Evolutionary conservation across 805 yeast species (phyloP).

Genomic region (Sugiyamaella lignohabitans): DNA sequence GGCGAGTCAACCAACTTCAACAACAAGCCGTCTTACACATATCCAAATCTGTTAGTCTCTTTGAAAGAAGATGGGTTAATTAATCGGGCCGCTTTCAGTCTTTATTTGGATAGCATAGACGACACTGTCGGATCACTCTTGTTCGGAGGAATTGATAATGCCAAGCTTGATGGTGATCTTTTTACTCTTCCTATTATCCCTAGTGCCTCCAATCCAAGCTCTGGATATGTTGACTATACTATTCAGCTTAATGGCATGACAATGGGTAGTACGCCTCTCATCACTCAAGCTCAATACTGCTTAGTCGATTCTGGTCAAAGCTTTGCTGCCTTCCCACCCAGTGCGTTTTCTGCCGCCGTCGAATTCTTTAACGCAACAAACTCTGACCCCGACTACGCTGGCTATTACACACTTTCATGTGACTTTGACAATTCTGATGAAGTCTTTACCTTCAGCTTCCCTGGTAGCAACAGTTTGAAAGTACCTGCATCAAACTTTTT

Average conservation of each 20-base stretch:
- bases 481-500: constrained; percentile 21
- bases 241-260: constrained; percentile 18
- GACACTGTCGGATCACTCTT: constrained; percentile 33
- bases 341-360: neutral
- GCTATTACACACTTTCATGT: constrained; percentile 19
- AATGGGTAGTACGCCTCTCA: constrained; percentile 4
- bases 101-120: constrained; percentile 35
- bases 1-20: constrained; percentile 27
- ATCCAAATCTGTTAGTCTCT: constrained; percentile 58
- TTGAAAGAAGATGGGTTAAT: constrained; percentile 45
- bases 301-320: constrained; percentile 51
- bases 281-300: constrained; percentile 25
- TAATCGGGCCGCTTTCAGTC: constrained; percentile 40
- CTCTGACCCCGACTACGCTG: constrained; percentile 15
- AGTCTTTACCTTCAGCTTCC: constrained; percentile 17
- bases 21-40: constrained; percentile 24
- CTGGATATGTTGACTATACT: constrained; percentile 14
- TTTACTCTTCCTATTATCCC: constrained; percentile 29
- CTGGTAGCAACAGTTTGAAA: constrained; percentile 16
- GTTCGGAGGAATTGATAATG: constrained; percentile 42
- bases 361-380: constrained; percentile 6
- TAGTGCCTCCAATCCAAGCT: constrained; percentile 5
- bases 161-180: constrained; percentile 37
- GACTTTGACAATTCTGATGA: constrained; percentile 5
- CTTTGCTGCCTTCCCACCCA: constrained; percentile 41